A percentile compares a stretch with the other conserved stretches of the same genome.
Evolutionary conservation across 495 filamentous ascomycete genomes (phyloP).

Genomic region (Cairneyella variabilis): DNA sequence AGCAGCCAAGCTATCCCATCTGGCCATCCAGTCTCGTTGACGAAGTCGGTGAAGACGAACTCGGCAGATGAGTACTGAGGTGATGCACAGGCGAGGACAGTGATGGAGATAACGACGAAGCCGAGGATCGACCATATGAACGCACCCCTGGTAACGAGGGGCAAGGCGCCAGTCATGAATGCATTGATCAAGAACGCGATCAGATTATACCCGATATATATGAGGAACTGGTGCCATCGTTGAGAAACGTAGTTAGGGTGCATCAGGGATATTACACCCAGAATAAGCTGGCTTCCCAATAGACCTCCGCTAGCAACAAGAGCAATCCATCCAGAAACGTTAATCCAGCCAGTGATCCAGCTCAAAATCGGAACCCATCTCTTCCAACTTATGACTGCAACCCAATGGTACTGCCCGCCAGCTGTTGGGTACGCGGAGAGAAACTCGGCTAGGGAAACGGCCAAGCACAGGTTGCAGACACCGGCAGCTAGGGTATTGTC

Average conservation of each 20-base stretch:
- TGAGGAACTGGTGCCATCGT: constrained; percentile 70
- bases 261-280: constrained; percentile 27
- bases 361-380: constrained; percentile 17
- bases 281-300: constrained; percentile 26
- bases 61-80: constrained; percentile 31
- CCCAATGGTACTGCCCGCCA: constrained; percentile 50
- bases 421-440: constrained; percentile 49
- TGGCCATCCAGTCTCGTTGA: constrained; percentile 60
- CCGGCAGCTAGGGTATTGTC: constrained; percentile 30
- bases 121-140: constrained; percentile 34
- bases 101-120: constrained; percentile 35
- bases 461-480: constrained; percentile 38
- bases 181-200: constrained; percentile 63
- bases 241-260: constrained; percentile 44
- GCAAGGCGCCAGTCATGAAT: constrained; percentile 57
- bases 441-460: constrained; percentile 45
- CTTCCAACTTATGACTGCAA: constrained; percentile 35
- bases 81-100: constrained; percentile 33
- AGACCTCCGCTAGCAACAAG: constrained; percentile 35
- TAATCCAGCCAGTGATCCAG: constrained; percentile 31
- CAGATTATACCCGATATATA: constrained; percentile 65
- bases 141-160: constrained; percentile 58
- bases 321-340: constrained; percentile 36
- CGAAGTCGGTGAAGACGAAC: constrained; percentile 55
- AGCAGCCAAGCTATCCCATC: constrained; percentile 61